Conservation (phyloP, 441 rosid genomes). For the Adansonia rubrostipa region DNA sequence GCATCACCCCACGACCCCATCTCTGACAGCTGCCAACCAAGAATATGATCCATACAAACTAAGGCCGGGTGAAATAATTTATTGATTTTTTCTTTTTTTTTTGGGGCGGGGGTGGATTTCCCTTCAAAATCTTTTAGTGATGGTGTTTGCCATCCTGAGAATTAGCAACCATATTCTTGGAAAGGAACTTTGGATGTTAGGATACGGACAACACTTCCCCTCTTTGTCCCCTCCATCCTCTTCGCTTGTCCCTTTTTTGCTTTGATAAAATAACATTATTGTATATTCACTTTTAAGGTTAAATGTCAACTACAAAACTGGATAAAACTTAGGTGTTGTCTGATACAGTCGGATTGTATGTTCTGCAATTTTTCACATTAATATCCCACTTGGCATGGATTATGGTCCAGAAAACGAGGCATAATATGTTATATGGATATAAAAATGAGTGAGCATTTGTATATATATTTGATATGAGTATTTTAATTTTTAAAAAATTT, state of each 20-base stretch:
- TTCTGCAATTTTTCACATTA: not conserved
- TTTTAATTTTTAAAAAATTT: not conserved
- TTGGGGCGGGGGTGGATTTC: not conserved
- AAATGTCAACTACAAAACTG: conserved; percentile 1
- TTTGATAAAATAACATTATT: not conserved
- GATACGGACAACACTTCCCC: conserved; percentile 35
- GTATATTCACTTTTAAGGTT: conserved; percentile 11
- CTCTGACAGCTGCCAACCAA: conserved; percentile 30
- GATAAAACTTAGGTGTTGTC: not conserved
- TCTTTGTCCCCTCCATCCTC: conserved; percentile 13
- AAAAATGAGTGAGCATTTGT: too few relatives aligned
- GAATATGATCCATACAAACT: conserved; percentile 35
- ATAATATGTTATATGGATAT: too few relatives aligned
- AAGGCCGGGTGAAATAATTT: conserved; percentile 33
- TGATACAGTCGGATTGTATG: not conserved
- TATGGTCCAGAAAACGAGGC: not conserved
- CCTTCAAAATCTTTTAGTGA: conserved; percentile 19
- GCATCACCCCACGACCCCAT: conserved; percentile 26
- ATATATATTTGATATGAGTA: not conserved
- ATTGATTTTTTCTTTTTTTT: conserved; percentile 33
- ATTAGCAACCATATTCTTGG: conserved; percentile 39
- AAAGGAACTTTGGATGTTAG: conserved; percentile 29
- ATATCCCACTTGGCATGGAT: not conserved
- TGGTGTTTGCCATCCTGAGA: conserved; percentile 28
- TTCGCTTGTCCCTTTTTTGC: not conserved